Percentiles rank a stretch among this genome's conserved stretches.
Conservation (phyloP, 176 grass and related monocot genomes). For the Bonia amplexicaulis region DNA sequence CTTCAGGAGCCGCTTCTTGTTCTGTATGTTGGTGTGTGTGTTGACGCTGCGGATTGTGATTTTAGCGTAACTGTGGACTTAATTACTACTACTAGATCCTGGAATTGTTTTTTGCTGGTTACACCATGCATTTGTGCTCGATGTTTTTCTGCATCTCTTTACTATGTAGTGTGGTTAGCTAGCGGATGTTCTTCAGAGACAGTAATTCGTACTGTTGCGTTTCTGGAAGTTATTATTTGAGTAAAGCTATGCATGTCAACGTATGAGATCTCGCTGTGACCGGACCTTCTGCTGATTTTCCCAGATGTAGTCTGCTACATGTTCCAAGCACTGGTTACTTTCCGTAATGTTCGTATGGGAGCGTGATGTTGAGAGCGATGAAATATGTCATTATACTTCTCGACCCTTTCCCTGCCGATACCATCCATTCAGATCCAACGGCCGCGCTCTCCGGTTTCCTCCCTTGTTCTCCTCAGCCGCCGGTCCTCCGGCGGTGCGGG, state of each 20-base stretch:
- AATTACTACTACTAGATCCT: constrained; percentile 5
- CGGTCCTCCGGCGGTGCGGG: too few species aligned
- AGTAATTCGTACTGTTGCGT: neutral
- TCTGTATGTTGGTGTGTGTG: neutral
- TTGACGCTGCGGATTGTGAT: neutral
- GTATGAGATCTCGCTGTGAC: too few species aligned
- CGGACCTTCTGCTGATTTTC: too few species aligned
- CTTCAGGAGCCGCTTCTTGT: neutral
- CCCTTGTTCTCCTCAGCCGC: too few species aligned
- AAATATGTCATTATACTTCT: too few species aligned
- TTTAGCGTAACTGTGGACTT: constrained; percentile 19
- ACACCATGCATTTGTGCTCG: neutral
- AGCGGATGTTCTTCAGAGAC: neutral
- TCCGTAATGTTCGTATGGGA: neutral
- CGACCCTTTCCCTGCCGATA: too few species aligned
- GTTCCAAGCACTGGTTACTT: too few species aligned
- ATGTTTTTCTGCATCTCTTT: neutral
- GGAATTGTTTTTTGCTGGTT: neutral
- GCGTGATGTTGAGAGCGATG: too few species aligned
- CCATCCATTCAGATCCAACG: too few species aligned
- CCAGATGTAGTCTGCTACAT: too few species aligned
- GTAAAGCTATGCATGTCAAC: too few species aligned
- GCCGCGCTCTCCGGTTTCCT: too few species aligned
- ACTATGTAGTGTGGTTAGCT: neutral
- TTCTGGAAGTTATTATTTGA: neutral